phyloP scores from a whole-genome alignment of 495 filamentous ascomycete species.

The Massariosphaeria phaeospora region DNA sequence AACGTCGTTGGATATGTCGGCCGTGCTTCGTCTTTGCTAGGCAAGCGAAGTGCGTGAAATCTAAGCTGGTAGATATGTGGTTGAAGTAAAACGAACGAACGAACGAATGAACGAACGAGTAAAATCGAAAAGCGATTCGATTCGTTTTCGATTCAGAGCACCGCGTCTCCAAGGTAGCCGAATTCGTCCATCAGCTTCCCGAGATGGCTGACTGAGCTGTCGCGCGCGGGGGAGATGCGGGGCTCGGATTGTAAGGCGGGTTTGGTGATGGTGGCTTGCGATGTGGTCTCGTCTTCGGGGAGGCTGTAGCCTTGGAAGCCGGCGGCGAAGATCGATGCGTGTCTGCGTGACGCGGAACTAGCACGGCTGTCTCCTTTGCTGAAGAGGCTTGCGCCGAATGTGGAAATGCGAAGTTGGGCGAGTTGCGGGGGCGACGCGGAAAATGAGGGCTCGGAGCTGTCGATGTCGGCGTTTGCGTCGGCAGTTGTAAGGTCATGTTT shows the following conservation, averaged over 20 bases:
- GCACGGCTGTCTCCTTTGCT: constrained; percentile 8
- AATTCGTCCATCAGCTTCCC: constrained; percentile 31
- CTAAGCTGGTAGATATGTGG: no score
- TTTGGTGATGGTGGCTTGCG: constrained; percentile 22
- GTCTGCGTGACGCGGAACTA: constrained; percentile 12
- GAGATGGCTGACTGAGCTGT: constrained; percentile 13
- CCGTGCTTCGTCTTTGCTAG: no score
- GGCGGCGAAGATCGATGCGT: constrained; percentile 19
- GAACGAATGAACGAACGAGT: background rate
- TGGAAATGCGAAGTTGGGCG: background rate
- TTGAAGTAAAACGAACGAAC: no score
- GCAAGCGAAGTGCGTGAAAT: no score
- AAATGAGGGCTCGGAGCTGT: background rate
- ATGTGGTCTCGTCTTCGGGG: constrained; percentile 19
- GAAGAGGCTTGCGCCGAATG: constrained; percentile 18
- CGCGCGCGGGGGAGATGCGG: background rate
- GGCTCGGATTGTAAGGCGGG: background rate
- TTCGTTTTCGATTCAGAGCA: constrained; percentile 8
- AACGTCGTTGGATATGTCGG: no score
- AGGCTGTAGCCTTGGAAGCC: constrained; percentile 30
- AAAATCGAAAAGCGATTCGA: no score
- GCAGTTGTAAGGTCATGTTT: constrained; percentile 2
- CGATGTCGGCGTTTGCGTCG: background rate
- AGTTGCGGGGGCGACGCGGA: background rate
- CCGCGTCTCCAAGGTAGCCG: constrained; percentile 26